Conservation (phyloP, 2,329 filamentous ascomycete species). For the Diaporthe sp. region DNA sequence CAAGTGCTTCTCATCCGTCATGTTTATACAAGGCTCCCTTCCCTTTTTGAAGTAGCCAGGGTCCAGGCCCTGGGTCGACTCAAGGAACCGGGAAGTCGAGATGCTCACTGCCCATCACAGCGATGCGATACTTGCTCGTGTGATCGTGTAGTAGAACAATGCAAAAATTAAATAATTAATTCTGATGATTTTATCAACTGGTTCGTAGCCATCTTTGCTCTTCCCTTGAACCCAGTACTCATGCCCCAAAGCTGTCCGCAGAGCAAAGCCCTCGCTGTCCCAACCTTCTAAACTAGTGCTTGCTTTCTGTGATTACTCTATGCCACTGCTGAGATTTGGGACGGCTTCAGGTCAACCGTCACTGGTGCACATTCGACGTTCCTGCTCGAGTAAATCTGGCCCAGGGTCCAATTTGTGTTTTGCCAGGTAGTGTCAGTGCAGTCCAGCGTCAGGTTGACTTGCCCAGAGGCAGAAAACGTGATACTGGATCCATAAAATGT, state of each 20-base stretch:
- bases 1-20: background rate
- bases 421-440: conserved; percentile 53
- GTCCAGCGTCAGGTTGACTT: conserved; percentile 51
- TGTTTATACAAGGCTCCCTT: background rate
- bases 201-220: background rate
- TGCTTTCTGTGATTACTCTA: conserved; percentile 41
- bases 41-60: too few relatives aligned
- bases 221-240: background rate
- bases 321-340: conserved; percentile 53
- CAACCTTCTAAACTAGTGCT: background rate
- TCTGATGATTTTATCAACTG: background rate
- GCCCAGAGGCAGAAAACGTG: conserved; percentile 52
- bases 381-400: conserved; percentile 56
- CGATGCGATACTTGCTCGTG: background rate
- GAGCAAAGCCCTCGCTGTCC: background rate
- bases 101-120: background rate
- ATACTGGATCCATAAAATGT: conserved; percentile 41
- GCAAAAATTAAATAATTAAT: background rate
- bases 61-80: background rate
- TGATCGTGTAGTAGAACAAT: background rate
- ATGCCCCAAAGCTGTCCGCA: background rate
- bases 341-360: conserved; percentile 51
- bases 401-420: conserved; percentile 58
- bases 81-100: too few relatives aligned
- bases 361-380: conserved; percentile 51